phyloP scores from a whole-genome alignment of 495 filamentous ascomycete genomes.

The Aspergillus conjunctus region DNA sequence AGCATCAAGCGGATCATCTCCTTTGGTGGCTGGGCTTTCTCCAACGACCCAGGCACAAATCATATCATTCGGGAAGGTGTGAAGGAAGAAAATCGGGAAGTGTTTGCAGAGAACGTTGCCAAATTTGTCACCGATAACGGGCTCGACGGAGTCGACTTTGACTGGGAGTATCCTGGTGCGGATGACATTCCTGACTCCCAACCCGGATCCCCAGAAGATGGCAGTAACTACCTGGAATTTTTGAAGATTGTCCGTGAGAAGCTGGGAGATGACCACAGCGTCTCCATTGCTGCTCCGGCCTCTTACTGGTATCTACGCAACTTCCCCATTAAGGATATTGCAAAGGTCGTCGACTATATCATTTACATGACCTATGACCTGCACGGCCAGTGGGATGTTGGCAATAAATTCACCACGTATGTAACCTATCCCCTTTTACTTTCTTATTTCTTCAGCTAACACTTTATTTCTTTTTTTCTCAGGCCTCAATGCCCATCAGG shows the following conservation, averaged over 20 bases:
- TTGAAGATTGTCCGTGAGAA: slow-evolving; percentile 19
- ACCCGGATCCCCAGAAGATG: slow-evolving; percentile 16
- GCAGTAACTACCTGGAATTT: slow-evolving; percentile 31
- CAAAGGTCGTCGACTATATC: slow-evolving; percentile 33
- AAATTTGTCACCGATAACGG: slow-evolving; percentile 32
- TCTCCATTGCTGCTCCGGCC: slow-evolving; percentile 27
- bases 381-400: slow-evolving; percentile 35
- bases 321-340: slow-evolving; percentile 33
- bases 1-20: slow-evolving; percentile 42
- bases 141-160: slow-evolving; percentile 43
- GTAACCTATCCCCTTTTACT: not conserved
- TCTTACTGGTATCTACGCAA: slow-evolving; percentile 37
- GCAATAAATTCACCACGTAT: not conserved
- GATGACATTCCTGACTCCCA: slow-evolving; percentile 45
- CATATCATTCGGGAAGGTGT: slow-evolving; percentile 37
- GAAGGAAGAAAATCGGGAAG: slow-evolving; percentile 34
- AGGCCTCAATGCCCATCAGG: slow-evolving; percentile 29
- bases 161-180: slow-evolving; percentile 43
- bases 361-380: slow-evolving; percentile 43
- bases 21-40: slow-evolving; percentile 53
- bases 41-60: slow-evolving; percentile 38
- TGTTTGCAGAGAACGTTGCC: slow-evolving; percentile 37
- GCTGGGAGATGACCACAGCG: not conserved
- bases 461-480: not conserved
- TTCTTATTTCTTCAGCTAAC: not conserved